phyloP scores from a whole-genome alignment of 1,139 yeast genomes.

The Diutina sp. region DNA sequence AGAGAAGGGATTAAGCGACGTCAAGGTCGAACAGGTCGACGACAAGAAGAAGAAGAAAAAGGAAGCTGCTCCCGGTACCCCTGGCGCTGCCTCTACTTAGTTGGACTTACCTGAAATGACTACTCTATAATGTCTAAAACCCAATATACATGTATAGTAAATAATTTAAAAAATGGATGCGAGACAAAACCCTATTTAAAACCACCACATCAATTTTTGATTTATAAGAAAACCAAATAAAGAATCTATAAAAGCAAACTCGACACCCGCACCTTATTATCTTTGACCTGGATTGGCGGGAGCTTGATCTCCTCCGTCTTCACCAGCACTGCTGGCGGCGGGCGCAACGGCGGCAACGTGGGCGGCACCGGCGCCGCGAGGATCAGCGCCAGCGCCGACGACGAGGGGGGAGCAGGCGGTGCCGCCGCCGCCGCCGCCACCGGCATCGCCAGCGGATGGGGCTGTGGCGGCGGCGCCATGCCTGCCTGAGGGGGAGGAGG shows the following conservation, averaged over 20 bases:
- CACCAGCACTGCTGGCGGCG: background rate
- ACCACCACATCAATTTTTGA: background rate
- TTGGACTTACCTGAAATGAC: background rate
- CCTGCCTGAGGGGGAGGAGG: background rate
- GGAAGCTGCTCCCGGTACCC: conserved; percentile 6
- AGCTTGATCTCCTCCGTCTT: background rate
- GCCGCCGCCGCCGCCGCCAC: background rate
- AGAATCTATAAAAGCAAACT: background rate
- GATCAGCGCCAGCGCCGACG: background rate
- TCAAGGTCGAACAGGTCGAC: conserved; percentile 77
- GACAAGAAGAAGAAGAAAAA: conserved; percentile 68
- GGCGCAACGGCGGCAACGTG: background rate
- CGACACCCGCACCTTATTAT: background rate
- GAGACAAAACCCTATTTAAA: too few relatives aligned
- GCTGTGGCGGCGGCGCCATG: too few relatives aligned
- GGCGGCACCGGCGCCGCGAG: background rate
- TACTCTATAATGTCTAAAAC: background rate
- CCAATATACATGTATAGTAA: background rate
- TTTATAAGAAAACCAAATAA: background rate
- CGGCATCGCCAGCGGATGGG: background rate
- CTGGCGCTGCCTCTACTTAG: background rate
- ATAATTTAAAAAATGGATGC: too few relatives aligned
- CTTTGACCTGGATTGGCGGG: background rate
- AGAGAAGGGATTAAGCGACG: conserved; percentile 73
- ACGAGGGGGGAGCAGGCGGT: background rate